Evolutionary conservation across 331 rosid species (phyloP).

Genomic region (Rosa hybrid): DNA sequence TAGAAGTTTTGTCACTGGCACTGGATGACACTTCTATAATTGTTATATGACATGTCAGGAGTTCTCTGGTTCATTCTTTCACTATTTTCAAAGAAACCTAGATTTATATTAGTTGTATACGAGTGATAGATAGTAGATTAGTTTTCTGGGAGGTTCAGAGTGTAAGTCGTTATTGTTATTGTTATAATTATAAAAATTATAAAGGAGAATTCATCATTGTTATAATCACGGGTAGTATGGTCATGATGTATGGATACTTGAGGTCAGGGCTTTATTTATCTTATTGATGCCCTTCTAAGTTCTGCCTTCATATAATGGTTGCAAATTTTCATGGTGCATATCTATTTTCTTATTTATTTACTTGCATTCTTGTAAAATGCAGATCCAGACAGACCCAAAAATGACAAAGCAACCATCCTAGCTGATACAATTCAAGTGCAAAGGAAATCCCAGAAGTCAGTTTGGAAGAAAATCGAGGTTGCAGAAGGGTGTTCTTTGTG

Average conservation of each 20-base stretch:
- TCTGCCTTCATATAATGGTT: background rate
- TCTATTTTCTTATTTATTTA: background rate
- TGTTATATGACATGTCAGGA: background rate
- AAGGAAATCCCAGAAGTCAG: conserved; percentile 42
- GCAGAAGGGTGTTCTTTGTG: conserved; percentile 62
- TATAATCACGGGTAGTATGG: too few relatives aligned
- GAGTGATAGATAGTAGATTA: background rate
- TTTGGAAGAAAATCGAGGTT: conserved; percentile 39
- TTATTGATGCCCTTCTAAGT: background rate
- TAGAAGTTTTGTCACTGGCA: background rate
- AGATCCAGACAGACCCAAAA: conserved; percentile 90
- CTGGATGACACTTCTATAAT: background rate
- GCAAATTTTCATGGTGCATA: background rate
- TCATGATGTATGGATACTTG: too few relatives aligned
- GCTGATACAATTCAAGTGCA: conserved; percentile 71
- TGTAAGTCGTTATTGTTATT: background rate
- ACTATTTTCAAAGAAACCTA: background rate
- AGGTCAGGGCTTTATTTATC: too few relatives aligned
- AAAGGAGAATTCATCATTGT: background rate
- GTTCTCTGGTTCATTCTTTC: background rate
- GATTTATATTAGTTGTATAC: background rate
- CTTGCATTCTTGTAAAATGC: conserved; percentile 35
- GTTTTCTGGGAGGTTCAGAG: background rate
- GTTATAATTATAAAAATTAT: background rate
- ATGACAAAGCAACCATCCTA: conserved; percentile 82